These are phyloP conservation scores for Thraustotheca clavata DNA, from an alignment of 352 stramenopile genomes.

Conservation along the genomic window DNA sequence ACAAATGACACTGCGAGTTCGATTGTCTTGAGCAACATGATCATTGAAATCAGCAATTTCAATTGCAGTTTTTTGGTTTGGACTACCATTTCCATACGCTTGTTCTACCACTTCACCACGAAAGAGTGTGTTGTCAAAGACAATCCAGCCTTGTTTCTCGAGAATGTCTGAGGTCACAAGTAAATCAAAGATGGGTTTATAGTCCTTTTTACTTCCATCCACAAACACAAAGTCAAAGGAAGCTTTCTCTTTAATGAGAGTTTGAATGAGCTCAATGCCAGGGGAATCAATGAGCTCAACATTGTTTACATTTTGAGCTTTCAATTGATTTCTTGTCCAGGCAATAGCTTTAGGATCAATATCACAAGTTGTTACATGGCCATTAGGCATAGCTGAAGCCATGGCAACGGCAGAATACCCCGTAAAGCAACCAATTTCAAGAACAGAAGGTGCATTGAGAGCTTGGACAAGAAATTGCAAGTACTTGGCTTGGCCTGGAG, in stretches of 20 bases:
- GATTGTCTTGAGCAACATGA: slow-evolving; percentile 60
- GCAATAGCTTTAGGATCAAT: slow-evolving; percentile 36
- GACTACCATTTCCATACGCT: slow-evolving; percentile 30
- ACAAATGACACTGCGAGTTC: slow-evolving; percentile 77
- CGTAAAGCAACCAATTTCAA: slow-evolving; percentile 93
- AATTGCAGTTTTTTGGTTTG: slow-evolving; percentile 48
- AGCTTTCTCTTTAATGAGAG: slow-evolving; percentile 19
- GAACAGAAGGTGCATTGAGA: slow-evolving; percentile 50
- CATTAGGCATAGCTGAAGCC: slow-evolving; percentile 32
- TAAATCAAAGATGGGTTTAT: slow-evolving; percentile 81
- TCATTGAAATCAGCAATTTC: slow-evolving; percentile 85
- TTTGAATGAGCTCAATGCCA: slow-evolving; percentile 34
- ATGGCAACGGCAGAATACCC: slow-evolving; percentile 89
- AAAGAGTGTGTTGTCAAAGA: slow-evolving; percentile 93
- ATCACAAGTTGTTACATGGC: slow-evolving; percentile 50
- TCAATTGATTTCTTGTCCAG: slow-evolving; percentile 46
- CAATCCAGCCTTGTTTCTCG: slow-evolving; percentile 59
- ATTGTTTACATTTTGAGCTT: slow-evolving; percentile 30
- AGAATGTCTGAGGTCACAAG: slow-evolving; percentile 64
- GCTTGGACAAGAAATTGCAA: slow-evolving; percentile 72
- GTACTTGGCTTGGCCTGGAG: slow-evolving; percentile 49
- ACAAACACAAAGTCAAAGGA: slow-evolving; percentile 93
- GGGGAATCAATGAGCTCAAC: slow-evolving; percentile 28
- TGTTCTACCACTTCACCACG: slow-evolving; percentile 81
- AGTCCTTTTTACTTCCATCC: slow-evolving; percentile 90